These are phyloP conservation scores for Stentor coeruleus DNA, from an alignment of 73 alveolate species.

Conservation along the genomic window DNA sequence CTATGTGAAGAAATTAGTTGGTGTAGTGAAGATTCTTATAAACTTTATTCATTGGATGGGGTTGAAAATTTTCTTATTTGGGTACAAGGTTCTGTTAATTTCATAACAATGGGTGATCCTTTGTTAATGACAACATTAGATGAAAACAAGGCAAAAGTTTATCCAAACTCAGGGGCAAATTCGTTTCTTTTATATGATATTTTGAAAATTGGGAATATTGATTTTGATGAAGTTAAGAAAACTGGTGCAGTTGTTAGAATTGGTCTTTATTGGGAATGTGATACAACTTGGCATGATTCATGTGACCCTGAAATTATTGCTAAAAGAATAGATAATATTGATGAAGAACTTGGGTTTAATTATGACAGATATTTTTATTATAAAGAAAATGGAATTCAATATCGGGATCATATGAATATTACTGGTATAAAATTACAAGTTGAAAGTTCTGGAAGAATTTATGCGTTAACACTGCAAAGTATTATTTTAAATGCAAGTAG, in stretches of 20 bases:
- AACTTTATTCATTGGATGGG: not conserved
- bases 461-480: not conserved
- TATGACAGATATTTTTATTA: not conserved
- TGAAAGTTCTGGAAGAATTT: not conserved
- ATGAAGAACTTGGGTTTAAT: slow-evolving; percentile 4
- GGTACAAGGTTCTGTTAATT: not conserved
- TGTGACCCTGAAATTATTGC: not conserved
- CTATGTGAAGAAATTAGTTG: not conserved
- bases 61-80: slow-evolving; percentile 15
- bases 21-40: not conserved
- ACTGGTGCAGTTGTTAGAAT: slow-evolving; percentile 11
- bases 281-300: not conserved
- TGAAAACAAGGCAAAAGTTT: not conserved
- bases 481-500: not conserved
- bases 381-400: not conserved
- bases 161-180: not conserved
- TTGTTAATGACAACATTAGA: not conserved
- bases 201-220: not conserved
- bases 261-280: not conserved
- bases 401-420: not conserved
- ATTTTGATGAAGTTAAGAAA: not conserved
- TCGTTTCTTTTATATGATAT: not conserved
- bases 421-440: not conserved
- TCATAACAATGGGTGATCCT: not conserved
- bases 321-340: not conserved